Base-by-base conservation (phyloP, 768 basidiomycete genomes). In the Pleurotus sapidus region DNA sequence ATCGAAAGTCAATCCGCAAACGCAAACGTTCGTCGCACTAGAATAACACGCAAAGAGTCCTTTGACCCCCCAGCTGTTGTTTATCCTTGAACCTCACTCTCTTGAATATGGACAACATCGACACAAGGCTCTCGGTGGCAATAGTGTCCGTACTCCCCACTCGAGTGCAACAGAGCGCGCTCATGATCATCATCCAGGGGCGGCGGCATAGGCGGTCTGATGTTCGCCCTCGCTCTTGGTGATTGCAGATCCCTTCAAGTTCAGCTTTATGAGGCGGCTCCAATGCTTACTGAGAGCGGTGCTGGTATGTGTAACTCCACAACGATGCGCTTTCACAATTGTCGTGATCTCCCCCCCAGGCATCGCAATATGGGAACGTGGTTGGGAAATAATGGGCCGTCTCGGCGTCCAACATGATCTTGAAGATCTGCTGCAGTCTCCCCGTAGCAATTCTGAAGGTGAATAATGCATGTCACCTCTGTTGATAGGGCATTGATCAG, bases 221-320 rank as follows among this genome's bases (percentile, higher is more conserved):
- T 69, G 23, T 64, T 74, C n/a, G 75, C 74, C 3, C 65, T 69
- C 0, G 69, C 71, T 1, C 57, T 78, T 30, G 64, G 67, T 12
- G 64, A 64, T 46, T 56, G 65, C 46, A 58, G 57, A 49, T 61
- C 59, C 1, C 59, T 71, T 7, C 65, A 72, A 1, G 65, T 80
- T 4, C 70, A 74, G n/a, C 59, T 81, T 12, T 81, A 77, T 59
- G 79, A 81, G 53, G 69, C 75, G 7, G 67, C 77, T 2, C 60
- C 72, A 0, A 62, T 63, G 18, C 69, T 81, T 34, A 69, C 71
- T 2, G 75, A 77, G 45, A 66, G 77, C 43, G 79, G 80, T 6
- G 79, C 78, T 18, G 79, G 45, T 46, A 17, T 5, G 45, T 23
- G 1, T 46, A 11, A 17, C 12, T 18, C 23, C 45, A 9, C n/a